These are phyloP conservation scores for Clavariopsis aquatica DNA, from an alignment of 495 filamentous ascomycete genomes.

Conservation along the genomic window DNA sequence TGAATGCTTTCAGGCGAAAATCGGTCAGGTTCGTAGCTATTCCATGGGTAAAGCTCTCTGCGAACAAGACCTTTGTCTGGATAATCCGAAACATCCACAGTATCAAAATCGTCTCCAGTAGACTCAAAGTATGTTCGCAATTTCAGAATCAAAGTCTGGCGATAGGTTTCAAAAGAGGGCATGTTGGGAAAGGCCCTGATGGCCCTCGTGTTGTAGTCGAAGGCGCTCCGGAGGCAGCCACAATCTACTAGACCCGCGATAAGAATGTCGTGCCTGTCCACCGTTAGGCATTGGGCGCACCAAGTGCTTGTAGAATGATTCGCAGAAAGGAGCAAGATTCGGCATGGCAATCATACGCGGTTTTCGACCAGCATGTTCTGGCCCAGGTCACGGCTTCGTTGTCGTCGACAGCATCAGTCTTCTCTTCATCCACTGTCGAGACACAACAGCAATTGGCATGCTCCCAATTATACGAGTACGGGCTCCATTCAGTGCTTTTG, in stretches of 20 bases:
- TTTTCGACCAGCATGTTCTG: constrained; percentile 15
- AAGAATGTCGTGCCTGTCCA: constrained; percentile 27
- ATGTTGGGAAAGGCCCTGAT: constrained; percentile 16
- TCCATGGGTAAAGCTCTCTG: constrained; percentile 93
- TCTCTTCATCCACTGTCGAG: constrained; percentile 12
- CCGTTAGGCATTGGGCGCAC: constrained; percentile 7
- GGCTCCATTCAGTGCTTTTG: background rate
- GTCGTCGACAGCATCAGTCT: constrained; percentile 38
- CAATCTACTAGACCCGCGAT: constrained; percentile 28
- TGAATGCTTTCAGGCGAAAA: constrained; percentile 67
- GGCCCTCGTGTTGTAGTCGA: constrained; percentile 25
- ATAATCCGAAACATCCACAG: constrained; percentile 36
- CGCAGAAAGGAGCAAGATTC: background rate
- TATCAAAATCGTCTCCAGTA: constrained; percentile 14
- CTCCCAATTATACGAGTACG: background rate
- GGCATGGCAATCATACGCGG: constrained; percentile 9
- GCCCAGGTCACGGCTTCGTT: constrained; percentile 48
- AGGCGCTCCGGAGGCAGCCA: constrained; percentile 35
- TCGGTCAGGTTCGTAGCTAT: constrained; percentile 81
- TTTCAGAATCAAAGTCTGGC: background rate
- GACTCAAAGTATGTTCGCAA: constrained; percentile 24
- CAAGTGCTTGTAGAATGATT: background rate
- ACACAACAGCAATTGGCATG: constrained; percentile 18
- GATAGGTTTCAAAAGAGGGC: constrained; percentile 4
- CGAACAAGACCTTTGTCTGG: constrained; percentile 76